Base-by-base conservation (phyloP, 2,329 filamentous ascomycete species). In the Exophiala alcalophila region DNA sequence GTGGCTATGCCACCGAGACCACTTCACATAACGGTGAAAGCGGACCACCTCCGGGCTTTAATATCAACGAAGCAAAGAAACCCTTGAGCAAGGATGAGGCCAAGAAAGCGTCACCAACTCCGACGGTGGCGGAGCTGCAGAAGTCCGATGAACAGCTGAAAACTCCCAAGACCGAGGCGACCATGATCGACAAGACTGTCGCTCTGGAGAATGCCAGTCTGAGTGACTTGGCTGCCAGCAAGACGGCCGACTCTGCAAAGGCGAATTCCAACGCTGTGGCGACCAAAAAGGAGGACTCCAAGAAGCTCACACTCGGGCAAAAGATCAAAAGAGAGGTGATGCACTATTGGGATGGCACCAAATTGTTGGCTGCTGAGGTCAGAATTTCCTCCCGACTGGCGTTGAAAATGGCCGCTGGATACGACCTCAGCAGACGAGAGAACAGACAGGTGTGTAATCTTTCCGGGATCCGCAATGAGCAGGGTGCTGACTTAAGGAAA, bases 341-440 rank as follows among this genome's bases (percentile, higher is more conserved):
- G 50, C 92, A 98, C 66, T 98, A 98, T 71, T 97, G 92, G 91
- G 92, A 98, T 67, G 92, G 92, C 47, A 97, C 89, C 19, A 98
- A 98, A 69, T 74, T 98, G 59, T 73, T 98, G 55, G 90, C 84
- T 15, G 86, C 88, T 2, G 92, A 98, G 69, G 82, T 97, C 62
- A 87, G 74, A 67, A 98, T 98, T 64, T 97, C 91, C 65, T 87
- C 85, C 49, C 84, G 84, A 51, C 71, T 98, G 54, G 92, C 90
- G 4, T 67, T 96, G 65, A 97, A 96, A 73, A 98, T 98, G 92
- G 89, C 90, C 10, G 90, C 87, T 46, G 92, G 92, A 5, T 98
- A 98, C 69, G 92, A 98, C 67, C 80, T 98, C 53, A 96, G 86
- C 46, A 82, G 92, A 52, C 81, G 92, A 70, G 92, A 98, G 71